Base-by-base conservation (phyloP, 805 yeast species). In the Zygosaccharomyces rouxii region DNA sequence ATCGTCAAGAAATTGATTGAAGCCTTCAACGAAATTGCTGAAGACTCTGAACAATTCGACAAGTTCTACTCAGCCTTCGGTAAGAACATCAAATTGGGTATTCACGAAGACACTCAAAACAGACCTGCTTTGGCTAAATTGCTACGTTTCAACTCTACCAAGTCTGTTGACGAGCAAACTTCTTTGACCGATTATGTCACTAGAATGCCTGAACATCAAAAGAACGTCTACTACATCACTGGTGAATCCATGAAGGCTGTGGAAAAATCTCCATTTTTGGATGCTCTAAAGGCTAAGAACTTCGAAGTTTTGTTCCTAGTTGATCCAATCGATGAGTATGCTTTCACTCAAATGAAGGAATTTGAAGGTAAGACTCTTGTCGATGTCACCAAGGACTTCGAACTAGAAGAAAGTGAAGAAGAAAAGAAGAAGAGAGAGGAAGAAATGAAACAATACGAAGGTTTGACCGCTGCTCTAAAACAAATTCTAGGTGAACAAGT, bases 251-350 rank as follows among this genome's bases (percentile, higher is more conserved):
- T 88, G 71, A 92, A 94, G 84, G 89, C 96, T 63, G 96, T 94
- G 67, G 97, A 94, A 81, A 89, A 89, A 76, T 92, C 98, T 62
- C 99, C 99, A 75, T 94, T 94, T 87, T 83, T 94, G 74, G 98
- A 94, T 68, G 97, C 95, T 61, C 84, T 92, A 75, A 94, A 90
- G 82, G 96, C 96, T 62, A 95, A 94, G 84, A 86, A 88, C 79
- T 94, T 94, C 65, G 99, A 94, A 80, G 99, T 94, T 55, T 81
- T 94, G 71, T 94, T 84, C 89, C 76, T 94, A 71, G 95, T 85
- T 77, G 99, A 94, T 76, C 99, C 99, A 77, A 94, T 94, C 74
- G 99, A 94, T 70, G 99, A 94, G 80, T 94, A 94, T 72, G 98
- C 98, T 64, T 89, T 89, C 89, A 88, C 97, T 66, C 99, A 94